Percentiles rank a stretch among this genome's conserved stretches.
These are phyloP conservation scores for Arthonia radiata DNA, from an alignment of 495 filamentous ascomycete genomes.

Conservation along the genomic window DNA sequence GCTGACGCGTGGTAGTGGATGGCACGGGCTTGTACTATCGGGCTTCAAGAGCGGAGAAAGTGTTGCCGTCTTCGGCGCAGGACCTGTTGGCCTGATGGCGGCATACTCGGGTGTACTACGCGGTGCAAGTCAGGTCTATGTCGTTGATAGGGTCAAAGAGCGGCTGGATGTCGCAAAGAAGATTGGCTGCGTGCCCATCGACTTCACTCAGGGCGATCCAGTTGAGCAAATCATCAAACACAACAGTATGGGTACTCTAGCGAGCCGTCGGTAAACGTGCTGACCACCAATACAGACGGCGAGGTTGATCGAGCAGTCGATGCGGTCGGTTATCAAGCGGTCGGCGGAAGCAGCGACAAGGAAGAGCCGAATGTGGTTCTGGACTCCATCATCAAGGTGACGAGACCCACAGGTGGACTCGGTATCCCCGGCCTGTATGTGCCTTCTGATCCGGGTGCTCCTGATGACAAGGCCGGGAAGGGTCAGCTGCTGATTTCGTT, in stretches of 20 bases:
- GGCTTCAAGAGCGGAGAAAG: slow-evolving; percentile 29
- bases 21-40: slow-evolving; percentile 29
- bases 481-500: slow-evolving; percentile 32
- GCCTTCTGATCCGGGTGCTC: slow-evolving; percentile 19
- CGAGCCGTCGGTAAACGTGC: too few relatives aligned
- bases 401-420: slow-evolving; percentile 21
- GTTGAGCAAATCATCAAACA: too few relatives aligned
- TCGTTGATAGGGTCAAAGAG: slow-evolving; percentile 29
- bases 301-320: slow-evolving; percentile 29
- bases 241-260: too few relatives aligned
- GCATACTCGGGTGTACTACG: slow-evolving; percentile 28
- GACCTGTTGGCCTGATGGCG: slow-evolving; percentile 31
- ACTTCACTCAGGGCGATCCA: slow-evolving; percentile 11
- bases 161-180: slow-evolving; percentile 24
- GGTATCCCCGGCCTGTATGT: slow-evolving; percentile 21
- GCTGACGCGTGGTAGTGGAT: too few relatives aligned
- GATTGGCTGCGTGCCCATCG: slow-evolving; percentile 22
- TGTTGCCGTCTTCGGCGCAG: slow-evolving; percentile 25
- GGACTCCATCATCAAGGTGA: slow-evolving; percentile 23
- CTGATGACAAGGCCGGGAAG: slow-evolving; percentile 20
- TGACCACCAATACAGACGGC: too few relatives aligned
- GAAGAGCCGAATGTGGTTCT: slow-evolving; percentile 21
- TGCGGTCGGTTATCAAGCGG: slow-evolving; percentile 29
- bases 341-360: slow-evolving; percentile 16
- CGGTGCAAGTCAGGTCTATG: slow-evolving; percentile 26